phyloP scores from a whole-genome alignment of 371 early-diverging fungal genomes.

The Mucor plumbeus region DNA sequence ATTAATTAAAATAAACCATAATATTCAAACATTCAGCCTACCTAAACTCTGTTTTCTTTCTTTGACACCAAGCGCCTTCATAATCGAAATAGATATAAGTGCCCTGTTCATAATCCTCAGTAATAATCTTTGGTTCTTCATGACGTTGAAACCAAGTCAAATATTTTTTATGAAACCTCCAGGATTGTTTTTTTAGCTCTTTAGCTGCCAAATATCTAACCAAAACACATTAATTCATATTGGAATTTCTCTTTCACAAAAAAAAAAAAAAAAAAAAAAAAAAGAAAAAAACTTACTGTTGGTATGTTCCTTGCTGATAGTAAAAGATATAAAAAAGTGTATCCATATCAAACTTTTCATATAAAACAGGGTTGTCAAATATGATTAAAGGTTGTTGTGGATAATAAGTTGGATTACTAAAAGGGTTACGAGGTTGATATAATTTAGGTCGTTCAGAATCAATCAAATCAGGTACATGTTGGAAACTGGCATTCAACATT shows the following conservation, averaged over 20 bases:
- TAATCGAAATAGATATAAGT: slow-evolving; percentile 99
- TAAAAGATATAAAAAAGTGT: slow-evolving; percentile 99
- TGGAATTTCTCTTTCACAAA: background rate
- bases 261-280: no score
- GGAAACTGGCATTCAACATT: slow-evolving; percentile 81
- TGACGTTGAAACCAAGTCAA: slow-evolving; percentile 99
- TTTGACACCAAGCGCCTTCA: slow-evolving; percentile 97
- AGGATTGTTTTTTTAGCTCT: slow-evolving; percentile 96
- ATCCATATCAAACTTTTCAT: slow-evolving; percentile 94
- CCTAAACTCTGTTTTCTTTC: slow-evolving; percentile 96
- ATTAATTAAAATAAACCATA: background rate
- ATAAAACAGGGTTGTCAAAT: slow-evolving; percentile 83
- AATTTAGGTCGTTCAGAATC: slow-evolving; percentile 75
- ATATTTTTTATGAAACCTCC: slow-evolving; percentile 99
- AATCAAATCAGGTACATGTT: slow-evolving; percentile 74
- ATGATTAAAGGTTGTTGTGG: slow-evolving; percentile 85
- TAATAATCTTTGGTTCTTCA: slow-evolving; percentile 97
- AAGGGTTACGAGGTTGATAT: slow-evolving; percentile 80
- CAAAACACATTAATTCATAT: background rate
- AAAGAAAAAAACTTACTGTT: slow-evolving; percentile 89
- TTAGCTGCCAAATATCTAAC: slow-evolving; percentile 90
- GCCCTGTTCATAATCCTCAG: slow-evolving; percentile 98
- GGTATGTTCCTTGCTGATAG: slow-evolving; percentile 94
- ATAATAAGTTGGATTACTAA: slow-evolving; percentile 86
- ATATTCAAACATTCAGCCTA: slow-evolving; percentile 20